Conservation (phyloP, 768 basidiomycete species). For the Zangia roseola region DNA sequence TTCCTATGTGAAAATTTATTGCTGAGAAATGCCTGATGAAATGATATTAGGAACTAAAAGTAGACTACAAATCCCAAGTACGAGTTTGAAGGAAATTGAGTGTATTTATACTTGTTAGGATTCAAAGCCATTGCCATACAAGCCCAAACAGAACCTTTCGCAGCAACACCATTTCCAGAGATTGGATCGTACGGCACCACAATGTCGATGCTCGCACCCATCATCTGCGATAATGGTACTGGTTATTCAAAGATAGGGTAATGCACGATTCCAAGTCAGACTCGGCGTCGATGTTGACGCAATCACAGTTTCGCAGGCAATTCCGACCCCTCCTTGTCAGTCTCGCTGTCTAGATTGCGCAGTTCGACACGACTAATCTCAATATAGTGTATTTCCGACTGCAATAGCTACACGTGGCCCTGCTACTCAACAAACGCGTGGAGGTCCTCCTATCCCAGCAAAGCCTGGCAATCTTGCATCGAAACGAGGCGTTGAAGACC, state of each 20-base stretch:
- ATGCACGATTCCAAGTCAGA: slow-evolving; percentile 23
- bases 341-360: slow-evolving; percentile 17
- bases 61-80: no score
- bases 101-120: slow-evolving; percentile 25
- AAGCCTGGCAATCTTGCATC: slow-evolving; percentile 92
- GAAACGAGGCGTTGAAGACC: slow-evolving; percentile 96
- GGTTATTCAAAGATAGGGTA: slow-evolving; percentile 98
- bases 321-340: slow-evolving; percentile 96
- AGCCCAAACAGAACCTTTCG: slow-evolving; percentile 20
- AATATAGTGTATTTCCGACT: slow-evolving; percentile 87
- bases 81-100: no score
- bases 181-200: slow-evolving; percentile 14
- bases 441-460: slow-evolving; percentile 74
- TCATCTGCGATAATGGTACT: slow-evolving; percentile 98
- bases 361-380: slow-evolving; percentile 5
- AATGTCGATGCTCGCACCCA: slow-evolving; percentile 88
- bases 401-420: slow-evolving; percentile 88
- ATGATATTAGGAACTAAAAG: no score
- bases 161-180: slow-evolving; percentile 12
- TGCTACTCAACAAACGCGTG: slow-evolving; percentile 53
- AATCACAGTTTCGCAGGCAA: slow-evolving; percentile 88
- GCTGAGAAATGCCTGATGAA: no score
- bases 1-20: no score
- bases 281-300: slow-evolving; percentile 9
- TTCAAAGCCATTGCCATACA: slow-evolving; percentile 23